A percentile compares a stretch with the other conserved stretches of the same genome.
Conservation (phyloP, 371 early-diverging fungal genomes). For the Chytridium lagenaria region DNA sequence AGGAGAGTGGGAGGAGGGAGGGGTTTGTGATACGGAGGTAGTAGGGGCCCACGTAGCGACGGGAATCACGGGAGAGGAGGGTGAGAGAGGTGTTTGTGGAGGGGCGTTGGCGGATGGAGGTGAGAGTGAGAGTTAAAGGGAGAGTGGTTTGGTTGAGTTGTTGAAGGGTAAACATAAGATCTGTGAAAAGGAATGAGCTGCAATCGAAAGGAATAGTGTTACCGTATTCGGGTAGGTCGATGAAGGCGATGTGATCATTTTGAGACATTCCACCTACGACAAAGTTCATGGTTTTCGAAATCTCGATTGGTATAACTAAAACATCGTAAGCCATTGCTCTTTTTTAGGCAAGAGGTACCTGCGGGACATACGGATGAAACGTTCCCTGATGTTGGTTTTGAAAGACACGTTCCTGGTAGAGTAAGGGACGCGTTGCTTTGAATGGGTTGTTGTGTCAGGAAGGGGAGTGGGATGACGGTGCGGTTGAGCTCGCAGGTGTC, state of each 20-base stretch:
- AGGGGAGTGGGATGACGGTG: background rate
- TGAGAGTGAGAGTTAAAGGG: background rate
- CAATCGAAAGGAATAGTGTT: background rate
- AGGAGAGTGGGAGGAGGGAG: background rate
- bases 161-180: background rate
- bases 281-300: background rate
- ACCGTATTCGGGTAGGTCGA: slow-evolving; percentile 7
- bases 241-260: background rate
- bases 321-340: too few species aligned
- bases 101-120: background rate
- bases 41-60: slow-evolving; percentile 11
- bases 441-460: background rate
- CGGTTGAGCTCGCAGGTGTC: slow-evolving; percentile 18
- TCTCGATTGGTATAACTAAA: background rate
- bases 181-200: background rate
- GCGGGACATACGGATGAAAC: background rate
- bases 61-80: background rate
- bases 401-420: background rate
- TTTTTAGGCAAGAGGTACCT: background rate
- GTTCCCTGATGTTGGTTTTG: background rate
- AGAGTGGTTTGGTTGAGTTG: background rate
- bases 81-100: background rate
- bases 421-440: background rate
- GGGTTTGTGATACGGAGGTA: slow-evolving; percentile 4
- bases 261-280: background rate